phyloP scores from a whole-genome alignment of 208 protist species.

The Trypanosoma grayi region DNA sequence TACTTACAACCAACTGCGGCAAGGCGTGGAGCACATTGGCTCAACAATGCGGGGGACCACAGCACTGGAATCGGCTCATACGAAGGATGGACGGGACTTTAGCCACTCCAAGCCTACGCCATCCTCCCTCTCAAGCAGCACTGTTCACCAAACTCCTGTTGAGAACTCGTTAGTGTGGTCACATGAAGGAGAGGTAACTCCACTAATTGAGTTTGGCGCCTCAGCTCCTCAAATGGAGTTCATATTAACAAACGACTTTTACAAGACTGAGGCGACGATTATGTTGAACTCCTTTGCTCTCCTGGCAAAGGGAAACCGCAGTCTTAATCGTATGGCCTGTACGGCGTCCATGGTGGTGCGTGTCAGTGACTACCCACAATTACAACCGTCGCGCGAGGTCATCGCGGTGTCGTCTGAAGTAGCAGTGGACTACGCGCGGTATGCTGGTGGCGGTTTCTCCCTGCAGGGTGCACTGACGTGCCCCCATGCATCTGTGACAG shows the following conservation, averaged over 20 bases:
- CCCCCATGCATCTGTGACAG: conserved; percentile 27
- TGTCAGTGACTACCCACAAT: conserved; percentile 31
- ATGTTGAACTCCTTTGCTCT: conserved; percentile 21
- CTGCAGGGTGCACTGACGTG: conserved; percentile 26
- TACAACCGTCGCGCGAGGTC: conserved; percentile 22
- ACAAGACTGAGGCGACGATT: conserved; percentile 26
- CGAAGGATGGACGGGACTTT: not conserved
- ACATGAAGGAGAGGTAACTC: conserved; percentile 14
- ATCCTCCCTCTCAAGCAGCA: not conserved
- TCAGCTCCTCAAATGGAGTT: conserved; percentile 33
- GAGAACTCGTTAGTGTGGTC: conserved; percentile 19
- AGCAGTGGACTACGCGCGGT: conserved; percentile 24
- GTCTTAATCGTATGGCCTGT: conserved; percentile 17
- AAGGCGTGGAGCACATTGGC: conserved; percentile 23
- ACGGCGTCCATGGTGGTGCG: conserved; percentile 10
- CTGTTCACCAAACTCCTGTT: not conserved
- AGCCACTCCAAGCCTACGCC: not conserved
- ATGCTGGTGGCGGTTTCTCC: conserved; percentile 21
- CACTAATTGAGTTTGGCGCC: conserved; percentile 31
- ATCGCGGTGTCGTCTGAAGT: conserved; percentile 37
- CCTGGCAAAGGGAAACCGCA: conserved; percentile 23
- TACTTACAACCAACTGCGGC: conserved; percentile 18
- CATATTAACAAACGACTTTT: conserved; percentile 47
- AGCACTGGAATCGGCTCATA: not conserved
- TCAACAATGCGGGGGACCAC: conserved; percentile 7